These are phyloP conservation scores for Paramecium primaurelia DNA, from an alignment of 73 alveolate genomes.

Conservation along the genomic window DNA sequence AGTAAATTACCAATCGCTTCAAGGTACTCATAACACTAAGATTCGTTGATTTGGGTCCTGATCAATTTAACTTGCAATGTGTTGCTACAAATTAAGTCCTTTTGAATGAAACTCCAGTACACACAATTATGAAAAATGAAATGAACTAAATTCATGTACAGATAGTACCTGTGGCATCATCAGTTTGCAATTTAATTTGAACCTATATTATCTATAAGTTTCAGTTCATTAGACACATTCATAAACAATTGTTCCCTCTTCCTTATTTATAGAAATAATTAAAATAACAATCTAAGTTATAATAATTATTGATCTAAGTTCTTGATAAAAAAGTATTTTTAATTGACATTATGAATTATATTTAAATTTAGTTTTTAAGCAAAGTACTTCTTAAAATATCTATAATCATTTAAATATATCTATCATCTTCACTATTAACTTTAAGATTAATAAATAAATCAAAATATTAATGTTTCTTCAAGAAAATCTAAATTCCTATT, in stretches of 20 bases:
- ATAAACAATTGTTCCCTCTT: neutral
- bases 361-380: neutral
- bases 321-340: neutral
- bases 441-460: too few species aligned
- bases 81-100: neutral
- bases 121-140: neutral
- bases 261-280: neutral
- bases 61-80: neutral
- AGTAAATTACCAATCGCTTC: neutral
- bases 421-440: too few species aligned
- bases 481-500: neutral
- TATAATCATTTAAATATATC: neutral
- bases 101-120: neutral
- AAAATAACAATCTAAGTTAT: too few species aligned
- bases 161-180: neutral
- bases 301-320: too few species aligned
- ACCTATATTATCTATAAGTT: neutral
- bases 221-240: neutral
- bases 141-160: neutral
- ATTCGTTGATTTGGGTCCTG: slow-evolving; percentile 14
- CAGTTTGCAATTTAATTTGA: neutral
- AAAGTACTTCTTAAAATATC: neutral
- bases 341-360: too few species aligned
- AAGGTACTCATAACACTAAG: neutral
- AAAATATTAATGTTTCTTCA: too few species aligned